Evolutionary conservation across 179 eudicot species (phyloP).

Genomic region (Vitellaria paradoxa): DNA sequence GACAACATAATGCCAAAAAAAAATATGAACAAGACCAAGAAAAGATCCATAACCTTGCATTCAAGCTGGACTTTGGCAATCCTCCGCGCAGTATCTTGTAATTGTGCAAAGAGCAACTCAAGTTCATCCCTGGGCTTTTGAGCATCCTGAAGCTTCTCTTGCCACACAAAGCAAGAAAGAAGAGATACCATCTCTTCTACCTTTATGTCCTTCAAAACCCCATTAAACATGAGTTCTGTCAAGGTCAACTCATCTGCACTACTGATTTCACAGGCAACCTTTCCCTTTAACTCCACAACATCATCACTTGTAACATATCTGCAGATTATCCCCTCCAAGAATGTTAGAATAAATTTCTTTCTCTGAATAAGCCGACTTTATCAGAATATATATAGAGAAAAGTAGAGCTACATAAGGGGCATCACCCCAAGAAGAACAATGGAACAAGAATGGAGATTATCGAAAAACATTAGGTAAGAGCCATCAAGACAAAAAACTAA

Average conservation of each 20-base stretch:
- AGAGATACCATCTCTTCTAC: constrained; percentile 93
- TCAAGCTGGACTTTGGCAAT: constrained; percentile 93
- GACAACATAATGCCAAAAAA: not conserved
- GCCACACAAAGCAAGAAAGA: constrained; percentile 96
- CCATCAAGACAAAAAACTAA: too few species aligned
- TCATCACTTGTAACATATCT: constrained; percentile 80
- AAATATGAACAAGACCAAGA: not conserved
- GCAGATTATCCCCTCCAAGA: constrained; percentile 24
- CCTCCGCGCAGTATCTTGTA: constrained; percentile 86
- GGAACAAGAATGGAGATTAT: not conserved
- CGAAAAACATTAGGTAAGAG: too few species aligned
- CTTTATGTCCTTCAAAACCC: constrained; percentile 77
- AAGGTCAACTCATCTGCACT: constrained; percentile 95
- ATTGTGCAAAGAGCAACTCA: constrained; percentile 65
- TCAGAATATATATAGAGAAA: not conserved
- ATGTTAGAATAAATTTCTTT: not conserved
- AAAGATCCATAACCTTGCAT: constrained; percentile 61
- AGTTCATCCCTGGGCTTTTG: constrained; percentile 94
- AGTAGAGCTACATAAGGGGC: too few species aligned
- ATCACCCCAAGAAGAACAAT: too few species aligned
- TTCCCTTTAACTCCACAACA: constrained; percentile 93
- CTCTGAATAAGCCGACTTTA: not conserved
- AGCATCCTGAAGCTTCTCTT: constrained; percentile 90
- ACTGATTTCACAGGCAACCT: constrained; percentile 95
- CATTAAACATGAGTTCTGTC: constrained; percentile 91